Evolutionary conservation across 306 rosid genomes (phyloP).

Genomic region (Calophaca sinica): DNA sequence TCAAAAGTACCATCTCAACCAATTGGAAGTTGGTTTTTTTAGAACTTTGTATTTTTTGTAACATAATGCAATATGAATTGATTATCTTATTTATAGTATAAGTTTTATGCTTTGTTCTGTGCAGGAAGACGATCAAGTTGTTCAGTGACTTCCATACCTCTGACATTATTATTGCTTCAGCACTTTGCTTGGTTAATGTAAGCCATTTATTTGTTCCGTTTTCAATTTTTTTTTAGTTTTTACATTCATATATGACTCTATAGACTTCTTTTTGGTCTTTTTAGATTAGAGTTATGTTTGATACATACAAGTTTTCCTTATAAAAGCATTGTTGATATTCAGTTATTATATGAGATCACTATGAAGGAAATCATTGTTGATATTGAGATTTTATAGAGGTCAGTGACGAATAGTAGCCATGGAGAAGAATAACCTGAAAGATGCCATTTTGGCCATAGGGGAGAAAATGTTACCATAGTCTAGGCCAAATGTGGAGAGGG

Average conservation of each 20-base stretch:
- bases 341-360: neutral
- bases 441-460: neutral
- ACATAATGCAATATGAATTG: constrained; percentile 11
- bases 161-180: constrained; percentile 86
- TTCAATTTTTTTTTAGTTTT: constrained; percentile 38
- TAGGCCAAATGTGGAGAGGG: neutral
- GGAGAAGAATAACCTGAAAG: neutral
- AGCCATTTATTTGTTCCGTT: constrained; percentile 22
- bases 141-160: constrained; percentile 92
- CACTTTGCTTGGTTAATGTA: constrained; percentile 80
- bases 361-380: neutral
- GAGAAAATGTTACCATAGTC: neutral
- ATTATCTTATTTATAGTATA: constrained; percentile 22
- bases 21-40: constrained; percentile 11
- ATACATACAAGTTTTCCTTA: neutral
- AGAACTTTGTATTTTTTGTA: neutral
- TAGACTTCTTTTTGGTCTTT: neutral
- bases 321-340: neutral
- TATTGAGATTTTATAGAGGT: neutral
- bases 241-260: neutral
- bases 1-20: constrained; percentile 9
- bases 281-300: constrained; percentile 10
- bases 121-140: constrained; percentile 83
- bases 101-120: constrained; percentile 10
- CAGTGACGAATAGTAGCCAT: neutral